phyloP scores from a whole-genome alignment of 1,284 basidiomycete genomes.

The Thelephora terrestris region DNA sequence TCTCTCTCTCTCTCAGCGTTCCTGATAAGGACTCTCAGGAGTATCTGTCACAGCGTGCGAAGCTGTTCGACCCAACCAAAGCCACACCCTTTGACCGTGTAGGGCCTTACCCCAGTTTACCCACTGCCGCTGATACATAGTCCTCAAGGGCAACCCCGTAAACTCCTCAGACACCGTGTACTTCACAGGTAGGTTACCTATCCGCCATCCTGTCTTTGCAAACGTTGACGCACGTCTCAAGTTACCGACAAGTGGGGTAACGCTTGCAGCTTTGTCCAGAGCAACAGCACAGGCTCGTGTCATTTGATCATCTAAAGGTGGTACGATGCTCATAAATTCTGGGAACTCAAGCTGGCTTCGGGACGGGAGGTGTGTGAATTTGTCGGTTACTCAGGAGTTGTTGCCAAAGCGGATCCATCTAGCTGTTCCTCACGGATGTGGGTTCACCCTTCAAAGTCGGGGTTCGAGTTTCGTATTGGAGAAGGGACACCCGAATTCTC shows the following conservation, averaged over 20 bases:
- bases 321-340: not conserved
- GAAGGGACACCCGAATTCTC: conserved; percentile 76
- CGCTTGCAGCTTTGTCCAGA: conserved; percentile 91
- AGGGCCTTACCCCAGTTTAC: conserved; percentile 11
- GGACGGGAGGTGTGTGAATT: conserved; percentile 50
- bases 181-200: conserved; percentile 53
- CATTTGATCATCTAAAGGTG: not conserved
- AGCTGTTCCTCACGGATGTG: conserved; percentile 87
- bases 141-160: conserved; percentile 58
- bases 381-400: not conserved
- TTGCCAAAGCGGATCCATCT: not conserved
- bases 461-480: conserved; percentile 77
- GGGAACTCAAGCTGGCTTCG: conserved; percentile 42
- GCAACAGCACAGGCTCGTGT: conserved; percentile 71
- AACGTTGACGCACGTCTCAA: conserved; percentile 16
- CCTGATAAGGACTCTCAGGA: conserved; percentile 34
- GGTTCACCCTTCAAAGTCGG: conserved; percentile 93
- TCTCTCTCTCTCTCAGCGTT: not conserved
- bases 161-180: conserved; percentile 90
- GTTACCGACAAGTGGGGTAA: conserved; percentile 87
- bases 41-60: conserved; percentile 76
- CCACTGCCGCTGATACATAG: not conserved
- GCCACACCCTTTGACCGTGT: conserved; percentile 66
- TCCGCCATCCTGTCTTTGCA: conserved; percentile 1
- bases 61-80: conserved; percentile 62